Conservation (phyloP, 1,139 yeast species). For the Saccharomyces hybrid region DNA sequence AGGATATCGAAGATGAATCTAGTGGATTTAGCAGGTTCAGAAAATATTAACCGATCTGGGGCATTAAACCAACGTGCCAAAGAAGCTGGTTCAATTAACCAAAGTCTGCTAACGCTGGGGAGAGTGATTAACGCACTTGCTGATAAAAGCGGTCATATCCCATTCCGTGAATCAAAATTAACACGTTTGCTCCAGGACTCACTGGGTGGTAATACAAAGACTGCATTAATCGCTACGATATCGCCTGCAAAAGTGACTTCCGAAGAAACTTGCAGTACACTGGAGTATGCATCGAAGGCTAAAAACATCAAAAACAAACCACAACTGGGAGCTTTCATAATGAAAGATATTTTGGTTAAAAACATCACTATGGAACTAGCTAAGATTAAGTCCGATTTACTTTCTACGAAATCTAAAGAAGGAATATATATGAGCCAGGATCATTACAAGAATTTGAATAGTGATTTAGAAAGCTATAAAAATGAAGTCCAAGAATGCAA, state of each 20-base stretch:
- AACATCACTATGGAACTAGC: slow-evolving; percentile 52
- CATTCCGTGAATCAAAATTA: slow-evolving; percentile 58
- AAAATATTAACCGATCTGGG: slow-evolving; percentile 56
- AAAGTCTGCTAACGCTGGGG: slow-evolving; percentile 55
- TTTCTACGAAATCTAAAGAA: slow-evolving; percentile 53
- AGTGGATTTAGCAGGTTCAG: slow-evolving; percentile 77
- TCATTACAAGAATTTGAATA: slow-evolving; percentile 45
- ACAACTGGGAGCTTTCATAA: slow-evolving; percentile 39
- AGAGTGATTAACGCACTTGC: slow-evolving; percentile 52
- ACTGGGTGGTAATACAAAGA: slow-evolving; percentile 59
- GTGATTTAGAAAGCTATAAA: slow-evolving; percentile 39
- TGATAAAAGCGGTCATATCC: slow-evolving; percentile 42
- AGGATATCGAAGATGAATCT: slow-evolving; percentile 61
- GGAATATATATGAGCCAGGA: slow-evolving; percentile 56
- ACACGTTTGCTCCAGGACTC: slow-evolving; percentile 59
- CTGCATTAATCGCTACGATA: slow-evolving; percentile 56
- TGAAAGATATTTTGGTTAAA: slow-evolving; percentile 48
- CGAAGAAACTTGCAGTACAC: slow-evolving; percentile 57
- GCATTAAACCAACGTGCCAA: slow-evolving; percentile 51
- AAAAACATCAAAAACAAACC: slow-evolving; percentile 58
- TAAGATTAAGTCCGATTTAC: slow-evolving; percentile 46
- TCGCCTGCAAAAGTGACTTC: slow-evolving; percentile 57
- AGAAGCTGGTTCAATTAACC: slow-evolving; percentile 64
- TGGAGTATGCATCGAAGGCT: slow-evolving; percentile 60
- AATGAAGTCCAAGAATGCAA: slow-evolving; percentile 39